Evolutionary conservation across 2,329 filamentous ascomycete genomes (phyloP).

Genomic region (Harringtonia lauricola): DNA sequence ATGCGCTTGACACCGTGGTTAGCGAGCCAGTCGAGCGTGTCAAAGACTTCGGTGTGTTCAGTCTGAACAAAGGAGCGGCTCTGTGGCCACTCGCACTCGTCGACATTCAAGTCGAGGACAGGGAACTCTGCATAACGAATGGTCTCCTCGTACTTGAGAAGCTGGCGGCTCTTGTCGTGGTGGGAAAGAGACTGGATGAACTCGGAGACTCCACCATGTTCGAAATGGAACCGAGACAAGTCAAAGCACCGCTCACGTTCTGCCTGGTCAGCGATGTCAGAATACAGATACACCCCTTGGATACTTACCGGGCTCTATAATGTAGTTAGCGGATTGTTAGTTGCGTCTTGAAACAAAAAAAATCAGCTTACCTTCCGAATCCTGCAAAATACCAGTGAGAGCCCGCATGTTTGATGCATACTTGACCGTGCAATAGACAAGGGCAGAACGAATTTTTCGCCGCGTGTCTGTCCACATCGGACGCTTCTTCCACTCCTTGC

Average conservation of each 20-base stretch:
- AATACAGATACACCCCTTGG: background rate
- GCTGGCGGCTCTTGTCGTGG: background rate
- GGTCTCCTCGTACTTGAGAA: slow-evolving; percentile 5
- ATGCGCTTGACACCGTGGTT: slow-evolving; percentile 5
- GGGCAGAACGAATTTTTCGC: slow-evolving; percentile 4
- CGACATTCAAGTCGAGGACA: slow-evolving; percentile 1
- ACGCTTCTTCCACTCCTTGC: background rate
- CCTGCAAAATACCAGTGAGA: slow-evolving; percentile 2
- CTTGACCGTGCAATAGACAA: slow-evolving; percentile 4
- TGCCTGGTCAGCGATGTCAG: background rate
- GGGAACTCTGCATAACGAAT: slow-evolving; percentile 8
- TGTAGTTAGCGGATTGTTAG: no score
- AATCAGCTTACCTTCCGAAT: slow-evolving; percentile 5
- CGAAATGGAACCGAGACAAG: slow-evolving; percentile 6
- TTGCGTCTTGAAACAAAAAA: background rate
- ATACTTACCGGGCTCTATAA: slow-evolving; percentile 1
- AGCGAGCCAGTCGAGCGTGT: slow-evolving; percentile 7
- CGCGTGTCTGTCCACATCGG: no score
- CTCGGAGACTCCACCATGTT: slow-evolving; percentile 3
- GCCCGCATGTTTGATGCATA: slow-evolving; percentile 3
- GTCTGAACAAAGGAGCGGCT: background rate
- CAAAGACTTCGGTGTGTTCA: slow-evolving; percentile 3
- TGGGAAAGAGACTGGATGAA: slow-evolving; percentile 5
- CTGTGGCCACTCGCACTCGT: background rate
- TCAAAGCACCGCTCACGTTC: slow-evolving; percentile 8